phyloP scores from a whole-genome alignment of 495 filamentous ascomycete genomes.

The Penicillium canariense region DNA sequence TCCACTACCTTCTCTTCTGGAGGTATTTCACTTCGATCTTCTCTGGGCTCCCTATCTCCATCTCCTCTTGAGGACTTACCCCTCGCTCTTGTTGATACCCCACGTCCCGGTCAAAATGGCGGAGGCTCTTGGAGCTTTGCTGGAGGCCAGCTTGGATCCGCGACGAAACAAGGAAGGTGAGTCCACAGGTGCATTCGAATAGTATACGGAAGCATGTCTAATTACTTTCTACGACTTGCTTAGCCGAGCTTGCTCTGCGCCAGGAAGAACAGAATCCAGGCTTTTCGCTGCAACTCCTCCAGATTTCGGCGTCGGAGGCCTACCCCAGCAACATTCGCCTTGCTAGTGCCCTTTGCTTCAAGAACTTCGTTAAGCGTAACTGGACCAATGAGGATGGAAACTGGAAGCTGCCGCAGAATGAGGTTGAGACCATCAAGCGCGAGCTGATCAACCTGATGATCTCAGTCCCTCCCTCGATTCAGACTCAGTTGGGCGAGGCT shows the following conservation, averaged over 20 bases:
- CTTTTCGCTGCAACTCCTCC: constrained; percentile 84
- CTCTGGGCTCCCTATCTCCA: constrained; percentile 3
- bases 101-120: constrained; percentile 61
- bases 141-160: constrained; percentile 85
- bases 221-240: constrained; percentile 13
- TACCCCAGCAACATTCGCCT: constrained; percentile 75
- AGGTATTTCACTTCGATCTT: not conserved
- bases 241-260: constrained; percentile 78
- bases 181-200: constrained; percentile 13
- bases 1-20: not conserved
- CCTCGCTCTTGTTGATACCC: constrained; percentile 28
- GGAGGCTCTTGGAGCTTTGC: constrained; percentile 66
- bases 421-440: constrained; percentile 84
- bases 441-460: constrained; percentile 98
- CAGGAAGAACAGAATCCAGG: constrained; percentile 73
- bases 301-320: constrained; percentile 73
- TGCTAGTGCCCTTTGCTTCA: constrained; percentile 92
- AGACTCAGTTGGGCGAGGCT: constrained; percentile 91
- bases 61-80: constrained; percentile 1
- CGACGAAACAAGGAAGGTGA: constrained; percentile 83
- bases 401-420: constrained; percentile 76
- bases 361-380: constrained; percentile 92
- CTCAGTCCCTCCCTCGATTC: constrained; percentile 77
- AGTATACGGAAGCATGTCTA: constrained; percentile 5
- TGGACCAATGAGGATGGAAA: constrained; percentile 92